Evolutionary conservation across 305 asterid species (phyloP), one percentile per base, ranked within the genome.

Genomic region (Fraxinus nigra): DNA sequence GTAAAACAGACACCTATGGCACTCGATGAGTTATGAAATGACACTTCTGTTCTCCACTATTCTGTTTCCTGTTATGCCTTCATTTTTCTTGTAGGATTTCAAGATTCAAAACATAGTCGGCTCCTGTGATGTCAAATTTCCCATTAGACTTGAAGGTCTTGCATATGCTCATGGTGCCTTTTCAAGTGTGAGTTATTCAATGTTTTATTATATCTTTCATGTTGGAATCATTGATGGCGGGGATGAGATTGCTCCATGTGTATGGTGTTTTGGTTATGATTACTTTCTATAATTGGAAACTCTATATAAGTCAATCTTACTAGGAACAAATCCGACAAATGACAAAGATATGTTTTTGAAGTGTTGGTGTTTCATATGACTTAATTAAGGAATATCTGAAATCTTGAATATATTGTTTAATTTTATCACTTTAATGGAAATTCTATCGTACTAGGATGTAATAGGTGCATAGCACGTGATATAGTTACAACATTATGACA

Each of bases 41-140:
- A 32, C 34, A 78, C 72, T 40, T 78, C 51, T 10, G 51, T 40
- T 40, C 72, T 76, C 22, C 63, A 40, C 67, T 67, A 4, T n/a
- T 40, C 35, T 69, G 7, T 51, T 26, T 70, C 63, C 32, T 4
- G 33, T 63, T 34, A 40, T 20, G 6, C 32, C 67, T 46, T 16
- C 40, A 18, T 73, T 54, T 8, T 56, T 9, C 78, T 82, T 69
- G 20, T 82, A 92, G 97, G 95, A 93, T 85, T 92, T 92, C 88
- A 92, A 93, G 93, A 92, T 92, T 87, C 97, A 93, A 85, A 92
- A 93, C 75, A 93, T 93, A 34, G 97, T 93, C 13, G 97, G 94
- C 70, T 93, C 97, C 6, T 92, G 95, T 82, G 97, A 93, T 87
- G 97, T 92, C 24, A 93, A 92, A 84, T 92, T 93, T 82, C 96